These are phyloP conservation scores for Phanerochaete sordida DNA, from an alignment of 768 basidiomycete species.

Conservation along the genomic window DNA sequence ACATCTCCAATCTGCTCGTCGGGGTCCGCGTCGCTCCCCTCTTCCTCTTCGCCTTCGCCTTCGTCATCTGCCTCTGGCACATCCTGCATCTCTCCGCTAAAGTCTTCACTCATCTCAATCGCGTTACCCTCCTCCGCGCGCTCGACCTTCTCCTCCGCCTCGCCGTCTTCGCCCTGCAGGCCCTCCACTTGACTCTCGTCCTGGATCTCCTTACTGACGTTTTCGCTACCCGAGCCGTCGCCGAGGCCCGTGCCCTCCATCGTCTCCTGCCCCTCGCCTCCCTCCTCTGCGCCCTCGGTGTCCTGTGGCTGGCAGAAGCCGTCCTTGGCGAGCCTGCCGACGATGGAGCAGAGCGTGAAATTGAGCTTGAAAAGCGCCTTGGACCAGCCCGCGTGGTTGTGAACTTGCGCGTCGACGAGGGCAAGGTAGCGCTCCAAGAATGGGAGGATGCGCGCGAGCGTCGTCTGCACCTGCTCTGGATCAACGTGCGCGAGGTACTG, in stretches of 20 bases:
- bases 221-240: slow-evolving; percentile 78
- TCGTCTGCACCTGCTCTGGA: slow-evolving; percentile 28
- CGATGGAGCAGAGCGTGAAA: slow-evolving; percentile 70
- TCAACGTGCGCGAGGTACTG: slow-evolving; percentile 33
- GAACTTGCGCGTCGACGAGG: slow-evolving; percentile 57
- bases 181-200: slow-evolving; percentile 98
- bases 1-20: slow-evolving; percentile 86
- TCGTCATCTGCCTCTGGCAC: slow-evolving; percentile 62
- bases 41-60: slow-evolving; percentile 40
- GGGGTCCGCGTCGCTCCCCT: slow-evolving; percentile 56
- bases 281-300: slow-evolving; percentile 47
- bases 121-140: slow-evolving; percentile 65
- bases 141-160: slow-evolving; percentile 42
- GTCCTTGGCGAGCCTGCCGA: slow-evolving; percentile 71
- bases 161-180: slow-evolving; percentile 61
- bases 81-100: slow-evolving; percentile 85
- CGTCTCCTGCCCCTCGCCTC: slow-evolving; percentile 44
- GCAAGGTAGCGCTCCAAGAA: slow-evolving; percentile 67
- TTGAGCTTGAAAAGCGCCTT: slow-evolving; percentile 82
- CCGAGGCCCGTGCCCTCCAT: slow-evolving; percentile 82
- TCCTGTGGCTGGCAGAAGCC: slow-evolving; percentile 95
- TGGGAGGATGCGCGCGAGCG: slow-evolving; percentile 54
- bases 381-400: slow-evolving; percentile 57
- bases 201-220: slow-evolving; percentile 92
- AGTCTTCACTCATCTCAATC: slow-evolving; percentile 89